Evolutionary conservation across 768 basidiomycete species (phyloP).

Genomic region (Imleria badia): DNA sequence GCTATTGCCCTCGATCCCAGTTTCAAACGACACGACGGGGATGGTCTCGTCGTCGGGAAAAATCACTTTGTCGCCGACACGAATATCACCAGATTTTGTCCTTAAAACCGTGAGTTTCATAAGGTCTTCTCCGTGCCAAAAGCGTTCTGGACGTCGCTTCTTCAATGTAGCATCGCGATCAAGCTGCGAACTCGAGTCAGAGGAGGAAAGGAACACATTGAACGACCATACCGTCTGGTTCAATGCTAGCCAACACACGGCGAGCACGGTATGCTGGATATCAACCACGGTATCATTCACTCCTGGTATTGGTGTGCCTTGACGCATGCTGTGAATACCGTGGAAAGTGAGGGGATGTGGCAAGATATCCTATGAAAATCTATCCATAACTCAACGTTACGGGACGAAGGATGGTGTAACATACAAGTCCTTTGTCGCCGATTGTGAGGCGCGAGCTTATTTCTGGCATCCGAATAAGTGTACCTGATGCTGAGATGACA

Average conservation of each 20-base stretch:
- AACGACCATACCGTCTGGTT: conserved; percentile 69
- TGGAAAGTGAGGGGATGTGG: conserved; percentile 51
- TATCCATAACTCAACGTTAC: conserved; percentile 1
- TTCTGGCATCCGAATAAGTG: conserved; percentile 74
- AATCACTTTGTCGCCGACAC: conserved; percentile 69
- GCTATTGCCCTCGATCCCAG: conserved; percentile 43
- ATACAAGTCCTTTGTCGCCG: conserved; percentile 73
- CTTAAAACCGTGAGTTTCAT: conserved; percentile 62
- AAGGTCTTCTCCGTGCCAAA: conserved; percentile 72
- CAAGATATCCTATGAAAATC: conserved; percentile 56
- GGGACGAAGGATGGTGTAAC: conserved; percentile 23
- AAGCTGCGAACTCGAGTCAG: conserved; percentile 46
- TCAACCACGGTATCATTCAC: conserved; percentile 63
- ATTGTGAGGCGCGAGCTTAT: conserved; percentile 72
- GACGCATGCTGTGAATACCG: conserved; percentile 45
- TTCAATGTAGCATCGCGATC: conserved; percentile 51
- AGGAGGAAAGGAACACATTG: not conserved
- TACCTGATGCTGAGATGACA: conserved; percentile 63
- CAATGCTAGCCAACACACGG: conserved; percentile 83
- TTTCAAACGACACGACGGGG: conserved; percentile 62
- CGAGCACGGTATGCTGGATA: conserved; percentile 75
- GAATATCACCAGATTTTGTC: conserved; percentile 62
- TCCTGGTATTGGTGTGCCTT: conserved; percentile 43
- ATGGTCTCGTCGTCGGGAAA: conserved; percentile 50
- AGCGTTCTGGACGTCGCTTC: conserved; percentile 65